Evolutionary conservation across 306 rosid genomes (phyloP).

Genomic region (Lagenaria siceraria): DNA sequence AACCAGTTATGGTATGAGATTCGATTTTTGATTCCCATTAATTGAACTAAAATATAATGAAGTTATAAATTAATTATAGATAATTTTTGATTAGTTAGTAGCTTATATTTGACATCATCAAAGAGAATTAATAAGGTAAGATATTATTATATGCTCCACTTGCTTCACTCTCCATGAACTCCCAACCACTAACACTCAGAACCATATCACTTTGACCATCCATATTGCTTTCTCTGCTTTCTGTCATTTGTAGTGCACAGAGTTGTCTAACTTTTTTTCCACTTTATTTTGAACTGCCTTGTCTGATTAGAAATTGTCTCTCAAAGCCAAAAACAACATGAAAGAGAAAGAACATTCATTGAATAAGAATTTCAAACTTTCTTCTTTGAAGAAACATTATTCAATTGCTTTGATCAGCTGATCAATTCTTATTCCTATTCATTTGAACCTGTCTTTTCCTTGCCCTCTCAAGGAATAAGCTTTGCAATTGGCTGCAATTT

Average conservation of each 20-base stretch:
- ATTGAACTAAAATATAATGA: too few species aligned
- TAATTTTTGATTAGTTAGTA: neutral
- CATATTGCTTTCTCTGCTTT: neutral
- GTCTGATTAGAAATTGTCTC: neutral
- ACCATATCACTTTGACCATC: neutral
- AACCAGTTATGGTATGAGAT: too few species aligned
- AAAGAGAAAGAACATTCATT: neutral
- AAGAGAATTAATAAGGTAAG: neutral
- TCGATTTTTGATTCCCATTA: too few species aligned
- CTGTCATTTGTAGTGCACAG: neutral
- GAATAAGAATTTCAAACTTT: neutral
- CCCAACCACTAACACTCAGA: neutral
- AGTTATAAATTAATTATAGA: too few species aligned
- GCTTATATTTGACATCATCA: neutral
- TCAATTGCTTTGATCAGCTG: neutral
- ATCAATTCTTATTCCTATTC: neutral
- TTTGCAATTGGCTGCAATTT: neutral
- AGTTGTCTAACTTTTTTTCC: neutral
- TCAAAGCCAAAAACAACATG: neutral
- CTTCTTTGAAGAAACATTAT: neutral
- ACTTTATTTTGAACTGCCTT: neutral
- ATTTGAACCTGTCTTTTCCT: conserved; percentile 3
- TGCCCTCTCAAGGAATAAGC: neutral
- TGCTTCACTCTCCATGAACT: neutral
- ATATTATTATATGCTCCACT: neutral